Evolutionary conservation across 345 rosid species (phyloP).

Genomic region (Pelargonium nanum): DNA sequence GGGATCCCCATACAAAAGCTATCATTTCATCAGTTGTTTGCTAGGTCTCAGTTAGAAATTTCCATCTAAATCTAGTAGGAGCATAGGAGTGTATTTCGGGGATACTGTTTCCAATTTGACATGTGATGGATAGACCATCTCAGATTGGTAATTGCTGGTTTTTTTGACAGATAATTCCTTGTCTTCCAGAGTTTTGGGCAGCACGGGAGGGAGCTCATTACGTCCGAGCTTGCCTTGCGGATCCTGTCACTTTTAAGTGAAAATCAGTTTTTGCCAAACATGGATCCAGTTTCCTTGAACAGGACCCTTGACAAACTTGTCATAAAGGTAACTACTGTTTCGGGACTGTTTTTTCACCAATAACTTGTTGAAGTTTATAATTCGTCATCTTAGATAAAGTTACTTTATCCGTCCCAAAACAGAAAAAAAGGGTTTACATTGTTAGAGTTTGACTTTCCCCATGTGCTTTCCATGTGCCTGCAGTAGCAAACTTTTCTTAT

Average conservation of each 20-base stretch:
- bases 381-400: not conserved
- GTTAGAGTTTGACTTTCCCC: too few species aligned
- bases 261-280: conserved; percentile 60
- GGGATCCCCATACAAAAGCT: too few species aligned
- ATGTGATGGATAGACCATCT: conserved; percentile 28
- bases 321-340: conserved; percentile 46
- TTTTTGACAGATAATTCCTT: conserved; percentile 96
- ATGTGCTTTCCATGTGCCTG: too few species aligned
- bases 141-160: conserved; percentile 57
- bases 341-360: not conserved
- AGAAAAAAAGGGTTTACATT: too few species aligned
- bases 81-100: not conserved
- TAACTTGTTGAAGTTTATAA: too few species aligned
- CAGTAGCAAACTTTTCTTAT: too few species aligned
- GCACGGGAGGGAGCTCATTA: conserved; percentile 95
- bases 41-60: not conserved
- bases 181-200: conserved; percentile 99
- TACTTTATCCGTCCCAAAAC: too few species aligned
- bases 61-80: not conserved
- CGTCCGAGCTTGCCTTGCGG: conserved; percentile 76
- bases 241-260: conserved; percentile 77
- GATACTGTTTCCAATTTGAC: conserved; percentile 10
- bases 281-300: conserved; percentile 30
- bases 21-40: too few species aligned
- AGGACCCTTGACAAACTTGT: conserved; percentile 55